These are phyloP conservation scores for Licmophora abbreviata DNA, from an alignment of 108 stramenopile species.

Conservation along the genomic window DNA sequence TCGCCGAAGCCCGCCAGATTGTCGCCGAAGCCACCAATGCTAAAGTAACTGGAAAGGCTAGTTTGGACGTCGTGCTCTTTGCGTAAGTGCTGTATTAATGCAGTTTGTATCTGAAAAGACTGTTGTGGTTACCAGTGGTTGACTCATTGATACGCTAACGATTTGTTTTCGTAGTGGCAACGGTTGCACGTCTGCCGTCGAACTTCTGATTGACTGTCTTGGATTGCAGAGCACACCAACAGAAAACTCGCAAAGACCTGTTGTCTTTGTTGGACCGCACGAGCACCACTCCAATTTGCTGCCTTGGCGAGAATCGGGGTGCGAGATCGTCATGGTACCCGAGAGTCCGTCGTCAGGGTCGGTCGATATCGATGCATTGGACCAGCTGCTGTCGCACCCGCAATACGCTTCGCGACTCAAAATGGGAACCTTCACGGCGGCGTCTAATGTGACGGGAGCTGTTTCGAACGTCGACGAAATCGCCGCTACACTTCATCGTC, in stretches of 20 bases:
- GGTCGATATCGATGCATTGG: slow-evolving; percentile 70
- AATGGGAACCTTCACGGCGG: slow-evolving; percentile 89
- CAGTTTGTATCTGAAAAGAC: too few species aligned
- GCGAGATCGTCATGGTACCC: slow-evolving; percentile 56
- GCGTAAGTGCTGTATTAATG: slow-evolving; percentile 23
- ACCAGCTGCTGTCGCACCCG: slow-evolving; percentile 40
- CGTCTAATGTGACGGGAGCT: slow-evolving; percentile 90
- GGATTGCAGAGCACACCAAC: slow-evolving; percentile 34
- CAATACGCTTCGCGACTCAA: slow-evolving; percentile 35
- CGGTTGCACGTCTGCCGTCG: slow-evolving; percentile 90
- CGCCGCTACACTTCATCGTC: slow-evolving; percentile 63
- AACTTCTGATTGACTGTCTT: slow-evolving; percentile 61
- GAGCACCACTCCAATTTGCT: slow-evolving; percentile 97
- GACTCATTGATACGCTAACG: background rate
- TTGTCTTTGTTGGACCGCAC: slow-evolving; percentile 90
- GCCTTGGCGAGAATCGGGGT: slow-evolving; percentile 93
- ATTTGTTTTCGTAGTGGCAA: slow-evolving; percentile 56
- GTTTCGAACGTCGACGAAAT: slow-evolving; percentile 78
- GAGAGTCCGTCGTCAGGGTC: slow-evolving; percentile 23
- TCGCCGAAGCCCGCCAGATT: slow-evolving; percentile 85
- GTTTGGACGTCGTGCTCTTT: slow-evolving; percentile 89
- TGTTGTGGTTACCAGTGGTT: background rate
- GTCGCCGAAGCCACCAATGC: slow-evolving; percentile 81
- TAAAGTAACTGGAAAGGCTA: slow-evolving; percentile 82
- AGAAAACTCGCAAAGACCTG: background rate